phyloP scores from a whole-genome alignment of 441 rosid species.

The Populus hybrid region DNA sequence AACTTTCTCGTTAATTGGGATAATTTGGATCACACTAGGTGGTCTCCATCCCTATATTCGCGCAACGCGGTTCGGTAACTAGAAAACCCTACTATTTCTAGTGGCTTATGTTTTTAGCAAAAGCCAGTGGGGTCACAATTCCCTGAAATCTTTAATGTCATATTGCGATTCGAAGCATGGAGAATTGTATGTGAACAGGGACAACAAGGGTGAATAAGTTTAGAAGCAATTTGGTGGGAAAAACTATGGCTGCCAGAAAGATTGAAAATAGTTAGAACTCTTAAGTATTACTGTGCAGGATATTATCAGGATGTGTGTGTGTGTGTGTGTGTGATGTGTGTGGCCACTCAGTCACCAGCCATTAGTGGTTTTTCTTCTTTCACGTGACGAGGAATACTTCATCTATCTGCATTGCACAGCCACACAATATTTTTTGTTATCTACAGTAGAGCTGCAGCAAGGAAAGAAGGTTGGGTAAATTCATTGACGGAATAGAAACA shows the following conservation, averaged over 20 bases:
- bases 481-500: constrained; percentile 15
- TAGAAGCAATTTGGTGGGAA: neutral
- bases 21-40: constrained; percentile 5
- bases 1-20: constrained; percentile 4
- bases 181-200: neutral
- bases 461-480: constrained; percentile 10
- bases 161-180: neutral
- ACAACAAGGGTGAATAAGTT: neutral
- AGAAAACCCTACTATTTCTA: neutral
- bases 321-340: too few relatives aligned
- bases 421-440: neutral
- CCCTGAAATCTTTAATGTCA: neutral
- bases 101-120: neutral
- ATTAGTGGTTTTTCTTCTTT: neutral
- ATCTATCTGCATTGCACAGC: neutral
- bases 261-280: neutral
- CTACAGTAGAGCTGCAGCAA: neutral
- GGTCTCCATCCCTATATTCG: constrained; percentile 24
- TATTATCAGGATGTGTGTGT: neutral
- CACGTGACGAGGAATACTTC: neutral
- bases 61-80: constrained; percentile 18
- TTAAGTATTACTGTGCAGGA: neutral
- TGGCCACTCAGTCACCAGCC: neutral
- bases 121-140: neutral
- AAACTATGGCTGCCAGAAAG: neutral